Conservation (phyloP, 1,284 basidiomycete genomes). For the Cryptococcus sp. region DNA sequence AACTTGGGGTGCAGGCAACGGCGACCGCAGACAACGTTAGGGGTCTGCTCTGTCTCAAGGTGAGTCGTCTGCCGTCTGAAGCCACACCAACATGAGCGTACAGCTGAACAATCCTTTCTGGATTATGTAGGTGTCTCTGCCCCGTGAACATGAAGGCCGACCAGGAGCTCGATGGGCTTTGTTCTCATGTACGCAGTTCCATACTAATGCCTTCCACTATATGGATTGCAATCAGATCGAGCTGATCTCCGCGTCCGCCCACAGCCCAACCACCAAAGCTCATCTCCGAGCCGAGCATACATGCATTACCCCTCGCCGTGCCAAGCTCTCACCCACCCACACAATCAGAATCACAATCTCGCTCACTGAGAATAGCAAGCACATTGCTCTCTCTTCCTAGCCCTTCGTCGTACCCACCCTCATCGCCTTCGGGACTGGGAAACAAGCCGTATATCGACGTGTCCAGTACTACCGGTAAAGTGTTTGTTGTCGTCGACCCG, state of each 20-base stretch:
- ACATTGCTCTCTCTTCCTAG: slow-evolving; percentile 29
- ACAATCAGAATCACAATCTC: slow-evolving; percentile 7
- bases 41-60: slow-evolving; percentile 44
- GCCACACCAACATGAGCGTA: neutral
- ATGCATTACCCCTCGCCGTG: slow-evolving; percentile 35
- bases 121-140: slow-evolving; percentile 32
- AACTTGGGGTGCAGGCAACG: slow-evolving; percentile 38
- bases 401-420: slow-evolving; percentile 27
- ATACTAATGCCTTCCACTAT: neutral
- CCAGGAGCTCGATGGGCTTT: slow-evolving; percentile 32
- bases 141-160: slow-evolving; percentile 24
- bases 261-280: slow-evolving; percentile 28
- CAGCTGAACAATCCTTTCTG: neutral
- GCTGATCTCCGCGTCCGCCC: neutral
- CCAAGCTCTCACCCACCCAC: neutral
- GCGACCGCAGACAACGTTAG: slow-evolving; percentile 26
- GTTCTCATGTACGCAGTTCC: slow-evolving; percentile 25
- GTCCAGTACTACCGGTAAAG: slow-evolving; percentile 37
- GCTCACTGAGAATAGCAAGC: slow-evolving; percentile 21
- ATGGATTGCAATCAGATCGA: neutral
- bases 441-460: slow-evolving; percentile 37
- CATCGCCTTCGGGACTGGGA: slow-evolving; percentile 3
- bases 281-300: slow-evolving; percentile 33
- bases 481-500: slow-evolving; percentile 35
- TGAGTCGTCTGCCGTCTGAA: slow-evolving; percentile 10